These are phyloP conservation scores for Massarina eburnea DNA, from an alignment of 2,329 filamentous ascomycete species.

Conservation along the genomic window DNA sequence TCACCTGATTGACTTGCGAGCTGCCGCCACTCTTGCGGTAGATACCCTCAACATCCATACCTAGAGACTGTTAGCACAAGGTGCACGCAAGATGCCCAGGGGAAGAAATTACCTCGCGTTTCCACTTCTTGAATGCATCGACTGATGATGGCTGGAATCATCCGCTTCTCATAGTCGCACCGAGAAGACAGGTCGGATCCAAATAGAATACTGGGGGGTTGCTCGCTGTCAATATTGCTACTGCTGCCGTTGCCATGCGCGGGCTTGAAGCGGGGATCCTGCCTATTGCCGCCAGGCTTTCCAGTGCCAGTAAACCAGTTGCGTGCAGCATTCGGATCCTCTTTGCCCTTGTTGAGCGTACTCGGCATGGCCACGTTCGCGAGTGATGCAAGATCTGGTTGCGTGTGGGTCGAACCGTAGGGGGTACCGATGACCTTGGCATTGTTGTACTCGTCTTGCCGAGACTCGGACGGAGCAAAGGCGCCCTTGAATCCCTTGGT, in stretches of 20 bases:
- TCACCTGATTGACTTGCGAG: slow-evolving; percentile 85
- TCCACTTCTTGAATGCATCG: slow-evolving; percentile 97
- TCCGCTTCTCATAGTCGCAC: slow-evolving; percentile 82
- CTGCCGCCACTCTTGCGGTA: slow-evolving; percentile 96
- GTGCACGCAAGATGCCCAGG: background rate
- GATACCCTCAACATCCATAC: slow-evolving; percentile 95
- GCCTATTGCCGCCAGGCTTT: slow-evolving; percentile 8
- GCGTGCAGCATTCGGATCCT: slow-evolving; percentile 26
- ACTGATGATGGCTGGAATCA: slow-evolving; percentile 87
- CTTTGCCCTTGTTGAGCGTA: slow-evolving; percentile 29
- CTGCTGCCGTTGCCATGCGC: slow-evolving; percentile 47
- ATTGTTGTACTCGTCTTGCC: slow-evolving; percentile 60
- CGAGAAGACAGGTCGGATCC: slow-evolving; percentile 86
- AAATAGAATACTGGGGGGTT: slow-evolving; percentile 62
- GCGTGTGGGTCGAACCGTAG: slow-evolving; percentile 39
- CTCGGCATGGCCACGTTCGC: slow-evolving; percentile 31
- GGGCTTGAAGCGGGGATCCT: slow-evolving; percentile 31
- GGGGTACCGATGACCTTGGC: slow-evolving; percentile 53
- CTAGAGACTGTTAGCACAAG: slow-evolving; percentile 31
- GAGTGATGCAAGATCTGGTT: slow-evolving; percentile 38
- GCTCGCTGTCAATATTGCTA: slow-evolving; percentile 32
- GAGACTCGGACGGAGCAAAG: slow-evolving; percentile 62
- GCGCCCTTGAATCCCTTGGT: slow-evolving; percentile 92
- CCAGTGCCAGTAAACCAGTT: slow-evolving; percentile 39
- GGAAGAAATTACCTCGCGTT: slow-evolving; percentile 63